A percentile compares a stretch with the other conserved stretches of the same genome.
These are phyloP conservation scores for Penicillium sp. DNA, from an alignment of 2,329 filamentous ascomycete genomes.

Conservation along the genomic window DNA sequence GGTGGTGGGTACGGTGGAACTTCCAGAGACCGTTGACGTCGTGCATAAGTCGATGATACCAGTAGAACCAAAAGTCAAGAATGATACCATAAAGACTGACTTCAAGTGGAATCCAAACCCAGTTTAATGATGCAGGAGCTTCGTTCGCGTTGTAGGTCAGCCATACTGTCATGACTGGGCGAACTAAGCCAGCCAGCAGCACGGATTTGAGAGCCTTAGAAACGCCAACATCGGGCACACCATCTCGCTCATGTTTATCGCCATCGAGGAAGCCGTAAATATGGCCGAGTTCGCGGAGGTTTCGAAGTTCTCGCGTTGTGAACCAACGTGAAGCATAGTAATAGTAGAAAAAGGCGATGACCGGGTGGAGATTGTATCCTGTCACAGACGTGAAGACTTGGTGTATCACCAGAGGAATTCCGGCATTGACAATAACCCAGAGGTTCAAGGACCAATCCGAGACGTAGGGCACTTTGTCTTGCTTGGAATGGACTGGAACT, in stretches of 20 bases:
- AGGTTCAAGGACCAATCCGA: conserved; percentile 2
- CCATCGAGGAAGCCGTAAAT: neutral
- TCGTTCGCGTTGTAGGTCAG: neutral
- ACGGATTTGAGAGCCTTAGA: neutral
- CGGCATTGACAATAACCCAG: neutral
- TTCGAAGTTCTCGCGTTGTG: conserved; percentile 2
- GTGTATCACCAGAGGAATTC: neutral
- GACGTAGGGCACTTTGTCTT: conserved; percentile 3
- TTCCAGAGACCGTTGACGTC: conserved; percentile 3
- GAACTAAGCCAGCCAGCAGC: neutral
- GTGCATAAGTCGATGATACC: conserved; percentile 5
- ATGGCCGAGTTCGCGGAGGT: neutral
- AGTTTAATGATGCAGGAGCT: neutral
- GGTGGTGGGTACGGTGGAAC: conserved; percentile 1
- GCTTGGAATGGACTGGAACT: conserved; percentile 1
- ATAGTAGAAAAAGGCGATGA: conserved; percentile 1
- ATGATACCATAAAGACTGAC: conserved; percentile 5
- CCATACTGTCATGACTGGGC: conserved; percentile 1
- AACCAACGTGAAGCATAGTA: conserved; percentile 1
- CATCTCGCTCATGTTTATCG: conserved; percentile 2
- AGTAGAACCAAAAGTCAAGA: conserved; percentile 6
- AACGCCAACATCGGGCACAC: conserved; percentile 1
- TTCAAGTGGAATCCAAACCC: neutral
- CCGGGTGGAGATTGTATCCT: neutral
- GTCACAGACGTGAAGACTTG: neutral